phyloP scores from a whole-genome alignment of 2,329 filamentous ascomycete species.

The Camillea tinctor region DNA sequence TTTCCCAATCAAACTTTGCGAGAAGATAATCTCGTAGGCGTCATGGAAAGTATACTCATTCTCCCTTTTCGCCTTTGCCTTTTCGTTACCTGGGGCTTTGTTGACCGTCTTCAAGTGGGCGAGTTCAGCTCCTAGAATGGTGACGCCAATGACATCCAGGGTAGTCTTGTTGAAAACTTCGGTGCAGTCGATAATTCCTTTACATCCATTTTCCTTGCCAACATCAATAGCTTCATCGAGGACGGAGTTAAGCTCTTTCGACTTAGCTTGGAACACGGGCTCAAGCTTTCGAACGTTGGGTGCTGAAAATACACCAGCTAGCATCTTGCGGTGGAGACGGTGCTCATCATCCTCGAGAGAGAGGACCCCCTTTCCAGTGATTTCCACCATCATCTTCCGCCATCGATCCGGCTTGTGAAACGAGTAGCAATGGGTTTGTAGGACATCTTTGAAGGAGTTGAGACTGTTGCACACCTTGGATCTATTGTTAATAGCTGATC shows the following conservation, averaged over 20 bases:
- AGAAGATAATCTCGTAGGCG: conserved; percentile 7
- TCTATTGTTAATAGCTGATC: neutral
- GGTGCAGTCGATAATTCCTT: conserved; percentile 5
- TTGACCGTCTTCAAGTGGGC: conserved; percentile 6
- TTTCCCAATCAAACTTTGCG: conserved; percentile 6
- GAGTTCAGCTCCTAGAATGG: conserved; percentile 8
- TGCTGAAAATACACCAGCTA: conserved; percentile 10
- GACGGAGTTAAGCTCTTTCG: conserved; percentile 7
- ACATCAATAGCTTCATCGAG: conserved; percentile 4
- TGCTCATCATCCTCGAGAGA: conserved; percentile 12
- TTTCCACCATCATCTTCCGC: conserved; percentile 9
- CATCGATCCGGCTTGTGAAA: conserved; percentile 13
- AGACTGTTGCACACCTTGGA: conserved; percentile 23
- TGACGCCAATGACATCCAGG: conserved; percentile 10
- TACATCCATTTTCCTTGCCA: neutral
- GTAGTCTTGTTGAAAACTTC: conserved; percentile 9
- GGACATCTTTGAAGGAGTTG: conserved; percentile 27
- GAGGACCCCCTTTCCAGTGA: conserved; percentile 10
- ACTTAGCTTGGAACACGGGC: conserved; percentile 10
- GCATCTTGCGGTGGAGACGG: conserved; percentile 11
- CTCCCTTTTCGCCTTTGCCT: neutral
- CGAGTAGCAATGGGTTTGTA: conserved; percentile 30
- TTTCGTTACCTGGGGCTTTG: neutral
- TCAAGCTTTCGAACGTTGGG: conserved; percentile 13
- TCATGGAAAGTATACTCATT: conserved; percentile 6